Base-by-base conservation (phyloP, 441 rosid species). In the Daphne laureola region DNA sequence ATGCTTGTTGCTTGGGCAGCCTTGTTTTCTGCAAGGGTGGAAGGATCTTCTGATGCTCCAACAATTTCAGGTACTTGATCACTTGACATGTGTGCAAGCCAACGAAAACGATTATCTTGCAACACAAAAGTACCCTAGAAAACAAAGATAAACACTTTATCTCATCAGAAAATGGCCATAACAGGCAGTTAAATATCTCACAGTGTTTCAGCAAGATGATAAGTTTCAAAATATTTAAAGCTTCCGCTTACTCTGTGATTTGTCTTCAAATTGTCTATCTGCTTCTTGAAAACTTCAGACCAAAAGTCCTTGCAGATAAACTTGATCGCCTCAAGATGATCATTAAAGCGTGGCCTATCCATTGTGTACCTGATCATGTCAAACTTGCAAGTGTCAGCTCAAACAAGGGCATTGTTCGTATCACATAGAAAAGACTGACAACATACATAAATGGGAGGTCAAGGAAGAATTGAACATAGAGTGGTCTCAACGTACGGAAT, bases 231-330 rank as follows among this genome's bases (percentile, higher is more conserved):
- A 17, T 5, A 54, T 13, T 60, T 42, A 51, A 49, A 46, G 38
- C 31, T 44, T 41, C 46, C 47, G 57, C 73, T 53, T 71, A 93
- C 97, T 69, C 83, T 79, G 61, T 93, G 96, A 58, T 93, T 93
- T 16, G 98, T 93, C 79, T 93, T 93, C 78, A 93, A 67, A 69
- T 90, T 93, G 74, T 93, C 97, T 1, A 90, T 93, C 77, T 90
- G 97, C 77, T 93, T 93, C 88, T 93, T 93, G 78, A 90, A 93
- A 47, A 93, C 64, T 75, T 93, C 97, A 4, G 91, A 85, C 97
- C 97, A 93, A 73, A 93, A 93, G 63, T 93, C 98, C 71, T 93
- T 90, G 80, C 97, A 93, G 62, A 93, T 93, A 78, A 90, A 90
- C 80, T 93, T 93, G 72, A 90, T 93, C 44, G 98, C 98, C 62